Evolutionary conservation across 257 asterid species (phyloP).

Genomic region (Scutellaria minor): DNA sequence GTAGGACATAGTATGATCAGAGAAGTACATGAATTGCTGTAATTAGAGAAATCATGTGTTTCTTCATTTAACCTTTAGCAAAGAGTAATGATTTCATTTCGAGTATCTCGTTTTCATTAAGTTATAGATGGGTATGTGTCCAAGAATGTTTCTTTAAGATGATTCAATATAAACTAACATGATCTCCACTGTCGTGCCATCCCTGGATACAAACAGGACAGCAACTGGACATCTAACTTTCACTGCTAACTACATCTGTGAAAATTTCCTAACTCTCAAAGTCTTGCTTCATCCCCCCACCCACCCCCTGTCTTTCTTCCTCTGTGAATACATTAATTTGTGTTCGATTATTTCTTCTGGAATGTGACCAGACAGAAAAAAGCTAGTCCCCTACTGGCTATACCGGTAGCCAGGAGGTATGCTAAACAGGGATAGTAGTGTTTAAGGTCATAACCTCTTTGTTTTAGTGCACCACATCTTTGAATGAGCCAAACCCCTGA

Average conservation of each 20-base stretch:
- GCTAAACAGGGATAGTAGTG: conserved; percentile 69
- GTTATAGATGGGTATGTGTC: not conserved
- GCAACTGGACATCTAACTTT: not conserved
- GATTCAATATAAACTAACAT: not conserved
- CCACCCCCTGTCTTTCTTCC: not conserved
- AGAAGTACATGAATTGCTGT: too few relatives aligned
- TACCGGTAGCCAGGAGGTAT: conserved; percentile 64
- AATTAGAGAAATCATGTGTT: not conserved
- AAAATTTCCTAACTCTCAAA: not conserved
- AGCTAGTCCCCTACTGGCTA: conserved; percentile 68
- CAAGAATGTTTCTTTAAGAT: conserved; percentile 1
- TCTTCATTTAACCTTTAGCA: conserved; percentile 2
- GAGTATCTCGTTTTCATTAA: too few relatives aligned
- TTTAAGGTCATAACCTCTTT: conserved; percentile 60
- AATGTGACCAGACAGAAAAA: conserved; percentile 74
- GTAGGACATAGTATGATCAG: not conserved
- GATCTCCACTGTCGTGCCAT: not conserved
- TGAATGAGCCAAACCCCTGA: conserved; percentile 92
- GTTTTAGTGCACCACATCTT: conserved; percentile 75
- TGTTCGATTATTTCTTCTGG: conserved; percentile 73
- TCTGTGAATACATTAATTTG: not conserved
- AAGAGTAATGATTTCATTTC: not conserved
- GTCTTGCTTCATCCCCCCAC: not conserved
- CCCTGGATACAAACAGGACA: not conserved
- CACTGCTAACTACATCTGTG: conserved; percentile 17